Base-by-base conservation (phyloP, 345 rosid species). In the Theobroma cacao region DNA sequence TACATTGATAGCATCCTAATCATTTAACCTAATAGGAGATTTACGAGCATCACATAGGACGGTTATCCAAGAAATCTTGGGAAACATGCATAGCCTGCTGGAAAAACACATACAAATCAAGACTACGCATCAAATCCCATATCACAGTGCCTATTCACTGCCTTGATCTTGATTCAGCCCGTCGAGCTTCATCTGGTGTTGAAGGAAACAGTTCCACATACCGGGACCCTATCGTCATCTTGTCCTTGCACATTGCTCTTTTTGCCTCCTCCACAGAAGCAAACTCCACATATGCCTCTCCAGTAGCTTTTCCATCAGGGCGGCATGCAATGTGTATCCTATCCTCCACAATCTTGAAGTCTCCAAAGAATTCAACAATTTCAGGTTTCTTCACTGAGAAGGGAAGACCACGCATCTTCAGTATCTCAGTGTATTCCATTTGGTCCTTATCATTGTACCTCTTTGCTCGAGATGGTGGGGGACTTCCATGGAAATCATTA, bases 341-440 rank as follows among this genome's bases (percentile, higher is more conserved):
- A 2, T 86, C 95, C 82, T 90, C 90, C 6, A 85, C 76, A 26
- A 95, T 80, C 74, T 84, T 84, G 87, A 74, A 93, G 40, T 88
- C 97, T 61, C 76, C 80, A 78, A 93, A 95, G 82, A 95, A 93
- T 14, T 91, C 94, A 8, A 88, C 36, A 50, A 95, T 91, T 22
- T 90, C 90, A 75, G 88, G 40, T 80, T 89, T 92, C 78, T 87
- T 90, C 30, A 84, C 94, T 20, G 94, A 89, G 87, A 90, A 95
- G 18, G 98, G 98, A 77, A 93, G 97, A 22, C 98, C 98, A 2
- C 98, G 89, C 93, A 95, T 87, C 89, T 93, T 95, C 87, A 93
- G 78, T 72, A 95, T 89, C 85, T 93, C 94, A 0, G 95, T 83
- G 85, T 88, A 90, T 64, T 91, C 98, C 85, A 90, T 80, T 69